These are phyloP conservation scores for Penicillium sp. DNA, from an alignment of 2,329 filamentous ascomycete genomes.

Conservation along the genomic window DNA sequence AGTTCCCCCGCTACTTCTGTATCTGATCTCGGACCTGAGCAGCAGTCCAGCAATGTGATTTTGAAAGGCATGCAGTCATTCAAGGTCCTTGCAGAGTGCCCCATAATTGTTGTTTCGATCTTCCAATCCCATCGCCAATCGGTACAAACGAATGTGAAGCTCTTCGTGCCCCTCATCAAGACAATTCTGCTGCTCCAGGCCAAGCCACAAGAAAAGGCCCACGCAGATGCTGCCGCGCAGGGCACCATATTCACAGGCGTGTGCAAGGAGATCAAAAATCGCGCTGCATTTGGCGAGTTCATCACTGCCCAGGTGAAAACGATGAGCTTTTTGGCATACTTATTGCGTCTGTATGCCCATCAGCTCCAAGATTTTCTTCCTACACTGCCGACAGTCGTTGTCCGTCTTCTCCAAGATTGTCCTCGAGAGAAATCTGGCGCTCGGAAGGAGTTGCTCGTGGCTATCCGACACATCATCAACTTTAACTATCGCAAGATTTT, in stretches of 20 bases:
- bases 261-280: conserved; percentile 86
- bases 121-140: conserved; percentile 85
- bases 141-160: conserved; percentile 77
- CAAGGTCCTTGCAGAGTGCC: conserved; percentile 95
- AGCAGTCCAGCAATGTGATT: conserved; percentile 73
- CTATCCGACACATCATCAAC: conserved; percentile 97
- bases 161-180: conserved; percentile 92
- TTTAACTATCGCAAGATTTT: conserved; percentile 98
- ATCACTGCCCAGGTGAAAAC: conserved; percentile 98
- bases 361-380: conserved; percentile 84
- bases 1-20: conserved; percentile 80
- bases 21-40: conserved; percentile 73
- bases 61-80: conserved; percentile 97
- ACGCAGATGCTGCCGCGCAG: conserved; percentile 72
- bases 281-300: conserved; percentile 91
- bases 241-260: conserved; percentile 86
- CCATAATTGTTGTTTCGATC: conserved; percentile 96
- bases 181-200: conserved; percentile 81
- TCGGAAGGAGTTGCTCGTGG: conserved; percentile 89
- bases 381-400: conserved; percentile 78
- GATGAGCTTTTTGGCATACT: conserved; percentile 95
- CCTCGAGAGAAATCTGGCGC: conserved; percentile 89
- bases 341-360: conserved; percentile 79
- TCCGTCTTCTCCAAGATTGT: conserved; percentile 86
- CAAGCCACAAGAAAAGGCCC: conserved; percentile 85